Conservation (phyloP, 257 asterid species). For the Solanum chaucha region DNA sequence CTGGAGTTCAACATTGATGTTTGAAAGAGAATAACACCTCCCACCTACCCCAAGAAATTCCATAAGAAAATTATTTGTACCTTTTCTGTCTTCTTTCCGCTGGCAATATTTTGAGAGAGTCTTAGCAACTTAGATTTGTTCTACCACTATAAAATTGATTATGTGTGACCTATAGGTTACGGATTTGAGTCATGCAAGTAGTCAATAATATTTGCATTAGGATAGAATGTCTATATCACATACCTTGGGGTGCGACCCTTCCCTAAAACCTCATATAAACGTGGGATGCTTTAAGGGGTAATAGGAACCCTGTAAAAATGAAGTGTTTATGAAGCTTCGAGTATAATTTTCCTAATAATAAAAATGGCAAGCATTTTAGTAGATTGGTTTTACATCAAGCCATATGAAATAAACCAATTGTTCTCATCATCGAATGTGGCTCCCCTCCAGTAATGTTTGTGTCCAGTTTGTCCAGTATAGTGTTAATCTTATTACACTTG, state of each 20-base stretch:
- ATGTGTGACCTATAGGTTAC: no score
- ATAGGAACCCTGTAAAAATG: neutral
- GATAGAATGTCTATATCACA: neutral
- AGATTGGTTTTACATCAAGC: neutral
- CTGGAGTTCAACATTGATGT: neutral
- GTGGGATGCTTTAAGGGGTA: neutral
- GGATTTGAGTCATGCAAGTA: no score
- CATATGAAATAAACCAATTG: neutral
- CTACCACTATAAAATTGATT: no score
- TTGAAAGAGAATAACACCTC: neutral
- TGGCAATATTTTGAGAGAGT: neutral
- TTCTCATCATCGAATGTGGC: neutral
- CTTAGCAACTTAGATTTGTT: neutral
- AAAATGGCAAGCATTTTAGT: neutral
- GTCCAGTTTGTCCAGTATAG: no score
- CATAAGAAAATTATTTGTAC: neutral
- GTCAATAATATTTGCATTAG: neutral
- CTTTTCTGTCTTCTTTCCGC: neutral
- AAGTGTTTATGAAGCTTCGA: no score
- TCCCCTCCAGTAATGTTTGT: no score
- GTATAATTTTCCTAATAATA: neutral
- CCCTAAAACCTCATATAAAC: neutral
- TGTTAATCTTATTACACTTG: no score
- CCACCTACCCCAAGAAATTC: neutral
- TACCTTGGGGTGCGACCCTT: no score